A percentile compares a stretch with the other conserved stretches of the same genome.
Evolutionary conservation across 2,329 filamentous ascomycete genomes (phyloP).

Genomic region (Paecilomyces formosus): DNA sequence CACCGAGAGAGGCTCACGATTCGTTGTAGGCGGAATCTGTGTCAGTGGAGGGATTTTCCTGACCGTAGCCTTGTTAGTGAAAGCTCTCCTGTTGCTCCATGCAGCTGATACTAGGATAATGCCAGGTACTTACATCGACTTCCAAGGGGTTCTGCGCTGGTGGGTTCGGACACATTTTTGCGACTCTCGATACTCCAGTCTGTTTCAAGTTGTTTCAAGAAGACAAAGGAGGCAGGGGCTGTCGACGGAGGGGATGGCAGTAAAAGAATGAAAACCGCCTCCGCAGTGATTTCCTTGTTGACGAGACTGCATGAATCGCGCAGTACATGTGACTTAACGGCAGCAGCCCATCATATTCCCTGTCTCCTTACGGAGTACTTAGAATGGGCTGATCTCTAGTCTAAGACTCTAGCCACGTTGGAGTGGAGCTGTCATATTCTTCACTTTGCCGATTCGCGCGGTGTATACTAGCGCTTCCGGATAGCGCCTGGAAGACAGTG

Average conservation of each 20-base stretch:
- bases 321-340: background rate
- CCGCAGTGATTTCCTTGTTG: background rate
- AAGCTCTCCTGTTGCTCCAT: background rate
- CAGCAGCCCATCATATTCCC: background rate
- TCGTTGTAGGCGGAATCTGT: background rate
- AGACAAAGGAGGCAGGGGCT: background rate
- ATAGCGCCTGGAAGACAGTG: background rate
- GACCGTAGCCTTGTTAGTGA: background rate
- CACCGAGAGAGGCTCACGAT: background rate
- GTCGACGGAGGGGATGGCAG: background rate
- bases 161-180: background rate
- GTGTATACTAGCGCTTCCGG: background rate
- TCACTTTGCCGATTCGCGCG: constrained; percentile 10
- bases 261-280: background rate
- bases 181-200: background rate
- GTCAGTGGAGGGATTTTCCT: background rate
- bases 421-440: constrained; percentile 21
- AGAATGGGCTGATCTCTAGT: background rate
- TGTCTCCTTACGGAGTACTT: background rate
- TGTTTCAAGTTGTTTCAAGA: background rate
- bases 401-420: background rate
- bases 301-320: background rate
- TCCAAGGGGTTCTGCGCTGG: background rate
- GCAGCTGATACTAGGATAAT: background rate
- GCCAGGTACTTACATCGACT: background rate